Evolutionary conservation across 257 asterid species (phyloP), one percentile per base, ranked within the genome.

Genomic region (Plantago ovata): DNA sequence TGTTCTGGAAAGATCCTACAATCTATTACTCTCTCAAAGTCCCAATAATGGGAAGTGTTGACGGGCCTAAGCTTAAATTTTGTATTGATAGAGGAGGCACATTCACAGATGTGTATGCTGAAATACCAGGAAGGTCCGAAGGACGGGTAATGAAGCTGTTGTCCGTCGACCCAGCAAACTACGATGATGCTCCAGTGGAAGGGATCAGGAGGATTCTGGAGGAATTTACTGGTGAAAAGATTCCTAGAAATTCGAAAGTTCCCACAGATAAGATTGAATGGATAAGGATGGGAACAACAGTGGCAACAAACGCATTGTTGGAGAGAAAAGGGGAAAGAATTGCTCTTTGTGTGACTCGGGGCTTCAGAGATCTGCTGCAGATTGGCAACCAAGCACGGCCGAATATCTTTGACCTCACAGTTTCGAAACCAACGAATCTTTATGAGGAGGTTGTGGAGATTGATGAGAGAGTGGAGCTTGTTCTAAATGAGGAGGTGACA

Each of bases 251-350:
- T 67, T 74, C 89, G 18, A 92, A 84, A 65, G 79, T 88, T 47
- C 98, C 98, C 56, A 92, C 97, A 3, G 87, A 92, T 59, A 85
- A 84, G 74, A 88, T 92, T 47, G 98, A 92, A 47, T 92, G 98
- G 98, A 83, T 92, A 69, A 80, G 98, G 67, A 92, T 92, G 98
- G 97, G 98, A 61, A 92, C 98, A 33, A 92, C 98, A 3, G 98
- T 92, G 63, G 98, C 97, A 38, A 92, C 98, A 24, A 88, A 92
- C 62, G 97, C 98, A 18, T 78, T 92, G 52, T 62, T 92, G 60
- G 98, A 92, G 75, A 77, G 98, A 61, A 89, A 84, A 75, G 98
- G 98, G 44, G 96, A 92, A 71, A 82, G 80, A 62, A 92, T 92
- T 65, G 98, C 97, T 19, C 81, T 92, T 0, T 88, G 95, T 72